These are phyloP conservation scores for Athelia psychrophila DNA, from an alignment of 1,284 basidiomycete species.

Conservation along the genomic window DNA sequence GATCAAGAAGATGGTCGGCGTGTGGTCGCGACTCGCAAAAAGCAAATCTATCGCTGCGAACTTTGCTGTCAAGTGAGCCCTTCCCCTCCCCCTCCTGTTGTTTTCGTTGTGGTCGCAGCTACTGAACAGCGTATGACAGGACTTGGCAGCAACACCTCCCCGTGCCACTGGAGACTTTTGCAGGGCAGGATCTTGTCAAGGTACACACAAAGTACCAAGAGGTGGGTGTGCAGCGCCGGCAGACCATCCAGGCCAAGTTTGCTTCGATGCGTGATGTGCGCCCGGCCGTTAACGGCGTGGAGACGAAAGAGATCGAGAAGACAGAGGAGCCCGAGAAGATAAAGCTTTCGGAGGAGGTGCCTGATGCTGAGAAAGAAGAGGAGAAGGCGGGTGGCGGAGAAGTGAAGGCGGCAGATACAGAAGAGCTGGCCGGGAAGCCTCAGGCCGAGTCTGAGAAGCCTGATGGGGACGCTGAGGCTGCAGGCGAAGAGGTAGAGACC, in stretches of 20 bases:
- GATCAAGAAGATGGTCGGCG: neutral
- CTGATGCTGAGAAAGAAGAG: too few relatives aligned
- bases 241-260: neutral
- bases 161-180: neutral
- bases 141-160: neutral
- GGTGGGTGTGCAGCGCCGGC: neutral
- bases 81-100: neutral
- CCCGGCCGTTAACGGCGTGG: neutral
- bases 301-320: too few relatives aligned
- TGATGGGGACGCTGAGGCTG: constrained; percentile 12
- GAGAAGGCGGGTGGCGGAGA: neutral
- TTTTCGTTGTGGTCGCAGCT: too few relatives aligned
- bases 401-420: constrained; percentile 1
- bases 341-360: too few relatives aligned
- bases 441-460: constrained; percentile 1
- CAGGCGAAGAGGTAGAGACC: constrained; percentile 7
- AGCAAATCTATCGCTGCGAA: neutral
- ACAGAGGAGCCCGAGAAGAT: too few relatives aligned
- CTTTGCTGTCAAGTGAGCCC: neutral
- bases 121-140: too few relatives aligned
- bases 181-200: neutral
- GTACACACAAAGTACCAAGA: neutral
- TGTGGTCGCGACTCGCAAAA: neutral
- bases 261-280: neutral
- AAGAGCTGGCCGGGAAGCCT: neutral